phyloP scores from a whole-genome alignment of 345 rosid species.

The Salix purpurea region DNA sequence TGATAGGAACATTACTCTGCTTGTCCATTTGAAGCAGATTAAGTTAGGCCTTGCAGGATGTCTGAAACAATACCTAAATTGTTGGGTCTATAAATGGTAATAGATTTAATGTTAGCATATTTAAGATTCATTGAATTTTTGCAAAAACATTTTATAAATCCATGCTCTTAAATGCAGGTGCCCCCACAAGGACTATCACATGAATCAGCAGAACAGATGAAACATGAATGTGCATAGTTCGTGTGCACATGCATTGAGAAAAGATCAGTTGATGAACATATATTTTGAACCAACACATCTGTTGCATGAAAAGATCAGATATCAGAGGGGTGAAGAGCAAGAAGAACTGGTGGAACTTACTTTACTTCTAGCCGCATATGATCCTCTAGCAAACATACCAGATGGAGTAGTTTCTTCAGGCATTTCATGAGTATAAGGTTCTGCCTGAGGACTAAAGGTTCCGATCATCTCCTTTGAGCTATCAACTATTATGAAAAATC shows the following conservation, averaged over 20 bases:
- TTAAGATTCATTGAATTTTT: not conserved
- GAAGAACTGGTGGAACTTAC: constrained; percentile 28
- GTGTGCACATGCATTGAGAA: not conserved
- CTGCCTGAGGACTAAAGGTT: constrained; percentile 90
- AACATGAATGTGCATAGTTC: not conserved
- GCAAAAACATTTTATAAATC: not conserved
- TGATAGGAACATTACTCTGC: not conserved
- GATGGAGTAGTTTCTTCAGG: constrained; percentile 89
- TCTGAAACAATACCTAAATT: not conserved
- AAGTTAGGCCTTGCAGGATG: not conserved
- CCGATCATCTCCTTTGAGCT: constrained; percentile 84
- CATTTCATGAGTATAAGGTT: constrained; percentile 66
- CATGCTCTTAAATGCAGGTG: not conserved
- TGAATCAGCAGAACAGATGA: not conserved
- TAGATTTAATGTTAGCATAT: not conserved
- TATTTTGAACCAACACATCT: not conserved
- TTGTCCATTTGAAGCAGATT: not conserved
- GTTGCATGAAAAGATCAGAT: not conserved
- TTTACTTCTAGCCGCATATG: constrained; percentile 76
- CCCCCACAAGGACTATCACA: not conserved
- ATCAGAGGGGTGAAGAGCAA: not conserved
- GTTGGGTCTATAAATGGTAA: not conserved
- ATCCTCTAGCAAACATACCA: constrained; percentile 84
- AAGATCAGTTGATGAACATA: not conserved
- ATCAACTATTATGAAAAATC: constrained; percentile 53